Evolutionary conservation across 1,139 yeast species (phyloP).

Genomic region (Pneumocystis wakefieldiae): DNA sequence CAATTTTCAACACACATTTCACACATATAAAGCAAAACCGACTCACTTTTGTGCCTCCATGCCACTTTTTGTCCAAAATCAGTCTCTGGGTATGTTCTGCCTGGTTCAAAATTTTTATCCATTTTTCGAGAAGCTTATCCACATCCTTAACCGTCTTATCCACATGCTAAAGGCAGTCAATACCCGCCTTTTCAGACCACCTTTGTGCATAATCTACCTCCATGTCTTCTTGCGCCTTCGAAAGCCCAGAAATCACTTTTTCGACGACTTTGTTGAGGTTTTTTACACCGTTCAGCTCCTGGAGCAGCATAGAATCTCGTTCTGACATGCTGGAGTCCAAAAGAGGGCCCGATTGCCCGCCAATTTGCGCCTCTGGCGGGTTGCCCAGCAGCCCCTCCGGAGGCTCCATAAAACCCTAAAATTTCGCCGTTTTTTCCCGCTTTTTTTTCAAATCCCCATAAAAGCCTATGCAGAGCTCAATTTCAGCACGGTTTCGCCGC

Average conservation of each 20-base stretch:
- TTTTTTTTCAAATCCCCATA: neutral
- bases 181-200: neutral
- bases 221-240: neutral
- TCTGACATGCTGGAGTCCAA: neutral
- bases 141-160: conserved; percentile 20
- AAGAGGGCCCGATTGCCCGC: neutral
- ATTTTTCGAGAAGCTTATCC: conserved; percentile 22
- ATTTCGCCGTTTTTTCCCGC: neutral
- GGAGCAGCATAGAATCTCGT: neutral
- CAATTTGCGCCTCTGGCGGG: neutral
- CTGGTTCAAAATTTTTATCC: conserved; percentile 25
- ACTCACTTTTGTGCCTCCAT: conserved; percentile 16
- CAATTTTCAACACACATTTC: neutral
- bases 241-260: neutral
- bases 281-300: neutral
- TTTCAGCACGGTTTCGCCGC: neutral
- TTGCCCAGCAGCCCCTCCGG: neutral
- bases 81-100: conserved; percentile 25
- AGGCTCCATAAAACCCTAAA: neutral
- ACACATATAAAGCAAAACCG: neutral
- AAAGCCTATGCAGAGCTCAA: neutral
- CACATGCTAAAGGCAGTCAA: conserved; percentile 13
- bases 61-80: conserved; percentile 22
- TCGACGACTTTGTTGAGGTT: neutral
- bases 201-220: neutral